A percentile compares a stretch with the other conserved stretches of the same genome.
These are phyloP conservation scores for Fusarium nematophilum DNA, from an alignment of 2,329 filamentous ascomycete genomes.

Conservation along the genomic window DNA sequence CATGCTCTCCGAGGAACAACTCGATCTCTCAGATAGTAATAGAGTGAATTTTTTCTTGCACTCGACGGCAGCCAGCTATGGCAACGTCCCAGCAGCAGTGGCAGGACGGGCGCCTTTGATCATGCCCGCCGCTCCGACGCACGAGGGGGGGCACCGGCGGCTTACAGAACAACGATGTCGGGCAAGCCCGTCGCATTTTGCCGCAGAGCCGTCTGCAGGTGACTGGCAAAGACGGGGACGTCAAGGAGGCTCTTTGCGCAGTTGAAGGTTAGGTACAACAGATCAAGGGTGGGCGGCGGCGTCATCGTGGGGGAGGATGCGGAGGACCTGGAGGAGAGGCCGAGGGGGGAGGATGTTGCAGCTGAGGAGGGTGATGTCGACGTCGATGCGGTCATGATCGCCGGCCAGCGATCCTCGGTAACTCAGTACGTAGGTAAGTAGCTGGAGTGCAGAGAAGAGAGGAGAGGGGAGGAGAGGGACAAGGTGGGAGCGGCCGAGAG, in stretches of 20 bases:
- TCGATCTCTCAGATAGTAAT: conserved; percentile 5
- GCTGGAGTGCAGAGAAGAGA: conserved; percentile 16
- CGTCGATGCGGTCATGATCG: conserved; percentile 19
- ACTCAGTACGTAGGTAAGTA: too few relatives aligned
- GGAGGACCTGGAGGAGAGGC: conserved; percentile 2
- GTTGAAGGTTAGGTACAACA: conserved; percentile 91
- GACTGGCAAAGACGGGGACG: conserved; percentile 74
- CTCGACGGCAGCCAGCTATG: conserved; percentile 23
- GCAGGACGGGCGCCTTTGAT: conserved; percentile 9
- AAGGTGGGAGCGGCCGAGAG: too few relatives aligned
- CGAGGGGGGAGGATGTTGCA: conserved; percentile 4
- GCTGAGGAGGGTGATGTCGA: conserved; percentile 9
- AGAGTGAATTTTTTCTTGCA: conserved; percentile 4
- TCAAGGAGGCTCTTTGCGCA: conserved; percentile 80
- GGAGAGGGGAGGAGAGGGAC: neutral
- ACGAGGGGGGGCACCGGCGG: conserved; percentile 36
- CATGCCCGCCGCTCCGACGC: conserved; percentile 10
- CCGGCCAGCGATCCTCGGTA: too few relatives aligned
- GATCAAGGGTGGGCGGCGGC: conserved; percentile 66
- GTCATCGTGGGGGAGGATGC: conserved; percentile 45
- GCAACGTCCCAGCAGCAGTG: conserved; percentile 11
- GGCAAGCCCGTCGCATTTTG: conserved; percentile 60
- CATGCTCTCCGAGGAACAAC: conserved; percentile 19
- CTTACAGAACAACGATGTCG: conserved; percentile 69
- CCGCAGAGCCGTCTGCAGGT: conserved; percentile 72